These are phyloP conservation scores for Epichloe typhina DNA, from an alignment of 2,329 filamentous ascomycete species.

Conservation along the genomic window DNA sequence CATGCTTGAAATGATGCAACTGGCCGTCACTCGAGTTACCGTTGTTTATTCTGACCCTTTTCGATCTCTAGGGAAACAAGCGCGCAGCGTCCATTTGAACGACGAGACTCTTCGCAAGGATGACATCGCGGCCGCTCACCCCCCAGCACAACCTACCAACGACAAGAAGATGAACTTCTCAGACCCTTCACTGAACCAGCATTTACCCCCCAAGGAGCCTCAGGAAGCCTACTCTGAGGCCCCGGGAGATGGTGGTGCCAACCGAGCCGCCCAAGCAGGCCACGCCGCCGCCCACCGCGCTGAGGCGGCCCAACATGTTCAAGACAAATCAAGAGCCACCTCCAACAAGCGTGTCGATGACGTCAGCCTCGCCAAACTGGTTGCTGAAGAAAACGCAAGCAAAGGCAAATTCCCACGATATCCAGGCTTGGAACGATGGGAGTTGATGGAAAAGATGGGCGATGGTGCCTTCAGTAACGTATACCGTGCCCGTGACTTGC, in stretches of 20 bases:
- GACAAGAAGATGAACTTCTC: slow-evolving; percentile 39
- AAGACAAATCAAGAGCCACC: slow-evolving; percentile 11
- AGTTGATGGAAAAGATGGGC: slow-evolving; percentile 90
- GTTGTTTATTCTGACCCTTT: background rate
- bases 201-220: slow-evolving; percentile 29
- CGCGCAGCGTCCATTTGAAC: slow-evolving; percentile 46
- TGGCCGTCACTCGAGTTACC: background rate
- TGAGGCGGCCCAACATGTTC: slow-evolving; percentile 45
- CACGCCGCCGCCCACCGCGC: slow-evolving; percentile 50
- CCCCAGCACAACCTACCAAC: slow-evolving; percentile 40
- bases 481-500: slow-evolving; percentile 70
- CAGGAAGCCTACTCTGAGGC: slow-evolving; percentile 49
- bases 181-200: slow-evolving; percentile 29
- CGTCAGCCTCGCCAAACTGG: slow-evolving; percentile 66
- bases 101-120: slow-evolving; percentile 41
- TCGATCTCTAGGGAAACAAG: slow-evolving; percentile 64
- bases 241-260: slow-evolving; percentile 46
- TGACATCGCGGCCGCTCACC: slow-evolving; percentile 33
- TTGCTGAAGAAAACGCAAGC: slow-evolving; percentile 82
- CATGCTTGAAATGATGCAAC: background rate
- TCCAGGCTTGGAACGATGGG: slow-evolving; percentile 48
- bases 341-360: slow-evolving; percentile 35
- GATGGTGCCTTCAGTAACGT: slow-evolving; percentile 99
- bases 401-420: slow-evolving; percentile 68
- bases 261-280: slow-evolving; percentile 55